Evolutionary conservation across 2,329 filamentous ascomycete species (phyloP).

Genomic region (Xylaria arbuscula): DNA sequence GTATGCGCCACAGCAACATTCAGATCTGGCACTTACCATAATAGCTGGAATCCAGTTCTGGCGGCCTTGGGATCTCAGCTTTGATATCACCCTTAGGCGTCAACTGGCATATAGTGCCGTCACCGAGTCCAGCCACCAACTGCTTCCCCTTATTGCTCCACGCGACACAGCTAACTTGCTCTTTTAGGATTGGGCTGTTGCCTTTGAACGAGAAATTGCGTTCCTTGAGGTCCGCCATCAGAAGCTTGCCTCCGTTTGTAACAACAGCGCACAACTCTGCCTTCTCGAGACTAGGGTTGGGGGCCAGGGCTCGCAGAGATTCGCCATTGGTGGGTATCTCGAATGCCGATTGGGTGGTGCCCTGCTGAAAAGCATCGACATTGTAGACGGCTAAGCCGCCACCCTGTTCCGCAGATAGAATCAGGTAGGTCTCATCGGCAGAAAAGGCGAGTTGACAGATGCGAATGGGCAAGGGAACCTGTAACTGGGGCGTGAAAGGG

Average conservation of each 20-base stretch:
- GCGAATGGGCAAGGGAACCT: slow-evolving; percentile 76
- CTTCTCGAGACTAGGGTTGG: slow-evolving; percentile 81
- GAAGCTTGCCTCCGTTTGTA: slow-evolving; percentile 80
- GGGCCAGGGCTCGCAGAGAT: slow-evolving; percentile 76
- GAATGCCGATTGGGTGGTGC: slow-evolving; percentile 74
- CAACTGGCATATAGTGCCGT: slow-evolving; percentile 86
- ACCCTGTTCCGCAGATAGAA: slow-evolving; percentile 83
- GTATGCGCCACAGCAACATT: slow-evolving; percentile 27
- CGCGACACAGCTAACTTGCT: slow-evolving; percentile 82
- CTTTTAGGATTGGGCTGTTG: slow-evolving; percentile 73
- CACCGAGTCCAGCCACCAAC: slow-evolving; percentile 82
- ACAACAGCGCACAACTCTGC: slow-evolving; percentile 84
- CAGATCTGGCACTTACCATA: slow-evolving; percentile 66
- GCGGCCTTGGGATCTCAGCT: slow-evolving; percentile 81
- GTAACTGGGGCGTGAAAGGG: slow-evolving; percentile 77
- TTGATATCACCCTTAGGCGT: slow-evolving; percentile 82
- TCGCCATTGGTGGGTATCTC: slow-evolving; percentile 82
- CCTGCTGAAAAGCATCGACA: slow-evolving; percentile 73
- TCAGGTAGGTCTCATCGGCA: slow-evolving; percentile 84
- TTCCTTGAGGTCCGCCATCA: slow-evolving; percentile 83
- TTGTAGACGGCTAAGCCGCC: slow-evolving; percentile 88
- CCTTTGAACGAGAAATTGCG: slow-evolving; percentile 66
- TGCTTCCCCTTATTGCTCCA: slow-evolving; percentile 97
- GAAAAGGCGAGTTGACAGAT: slow-evolving; percentile 92
- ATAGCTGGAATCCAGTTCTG: slow-evolving; percentile 69